Conservation (phyloP, 768 basidiomycete species). For the Suillus sp. region DNA sequence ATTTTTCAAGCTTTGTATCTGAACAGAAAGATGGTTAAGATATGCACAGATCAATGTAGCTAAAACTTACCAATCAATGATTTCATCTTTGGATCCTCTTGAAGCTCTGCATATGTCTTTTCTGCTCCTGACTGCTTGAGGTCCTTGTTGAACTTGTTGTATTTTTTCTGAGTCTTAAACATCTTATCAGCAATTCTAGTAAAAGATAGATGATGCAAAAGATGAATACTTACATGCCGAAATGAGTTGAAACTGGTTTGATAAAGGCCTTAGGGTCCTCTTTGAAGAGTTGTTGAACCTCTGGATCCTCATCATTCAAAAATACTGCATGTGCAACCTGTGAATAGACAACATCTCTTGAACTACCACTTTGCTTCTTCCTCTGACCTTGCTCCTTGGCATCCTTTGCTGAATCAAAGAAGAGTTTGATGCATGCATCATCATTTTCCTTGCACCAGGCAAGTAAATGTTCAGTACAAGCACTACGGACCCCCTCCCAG, state of each 20-base stretch:
- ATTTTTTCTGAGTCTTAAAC: neutral
- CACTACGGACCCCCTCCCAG: conserved; percentile 1
- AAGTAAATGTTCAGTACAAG: neutral
- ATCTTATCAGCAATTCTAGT: conserved; percentile 1
- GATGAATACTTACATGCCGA: neutral
- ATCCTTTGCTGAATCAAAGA: conserved; percentile 4
- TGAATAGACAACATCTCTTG: neutral
- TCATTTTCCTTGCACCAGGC: conserved; percentile 8
- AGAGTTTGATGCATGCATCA: conserved; percentile 1
- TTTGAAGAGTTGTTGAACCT: neutral
- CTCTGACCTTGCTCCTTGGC: conserved; percentile 1
- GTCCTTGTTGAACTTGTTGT: neutral
- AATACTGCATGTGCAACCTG: conserved; percentile 1
- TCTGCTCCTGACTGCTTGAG: neutral
- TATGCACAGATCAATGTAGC: neutral
- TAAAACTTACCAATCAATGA: neutral
- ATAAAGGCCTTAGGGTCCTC: neutral
- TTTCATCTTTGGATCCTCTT: conserved; percentile 2
- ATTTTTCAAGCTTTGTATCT: conserved; percentile 11
- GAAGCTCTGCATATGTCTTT: neutral
- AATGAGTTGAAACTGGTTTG: neutral
- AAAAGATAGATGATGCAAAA: neutral
- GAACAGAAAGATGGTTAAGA: neutral
- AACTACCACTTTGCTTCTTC: neutral
- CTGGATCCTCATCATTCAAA: neutral